Base-by-base conservation (phyloP, 2,329 filamentous ascomycete species). In the Pyrenochaeta sp. region DNA sequence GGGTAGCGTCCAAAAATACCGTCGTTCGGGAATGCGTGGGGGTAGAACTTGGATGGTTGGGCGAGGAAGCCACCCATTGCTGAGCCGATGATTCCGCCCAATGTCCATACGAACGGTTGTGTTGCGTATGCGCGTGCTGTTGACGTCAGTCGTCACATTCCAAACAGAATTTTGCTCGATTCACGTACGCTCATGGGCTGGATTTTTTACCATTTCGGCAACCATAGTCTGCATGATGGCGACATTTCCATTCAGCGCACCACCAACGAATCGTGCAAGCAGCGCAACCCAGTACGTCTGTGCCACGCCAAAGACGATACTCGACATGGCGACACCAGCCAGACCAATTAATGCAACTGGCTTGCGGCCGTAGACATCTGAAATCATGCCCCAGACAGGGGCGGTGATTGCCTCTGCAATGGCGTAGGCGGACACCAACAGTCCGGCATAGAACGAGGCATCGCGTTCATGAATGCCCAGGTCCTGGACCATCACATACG, bases 151-250 rank as follows among this genome's bases (percentile, higher is more conserved):
- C 37, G 37, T 42, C 13, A 13, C n/a, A 15, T 50, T 13, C 12
- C 24, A n/a, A 24, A 40, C 8, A 10, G 3, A 19, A 40, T 27
- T 12, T 13, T 32, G 19, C 19, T 15, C 13, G 34, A 49, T 56
- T 22, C 40, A 86, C 89, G 83, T 80, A 92, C 90, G 92, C 79
- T 97, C 93, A 77, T 96, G 91, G 67, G 93, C 91, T n/a, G 91
- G 92, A 61, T 91, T 92, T 42, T 86, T 91, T 54, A 96, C 91
- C 62, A 97, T 80, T 78, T 97, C 93, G n/a, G 90, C 92, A 10
- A 97, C 93, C 91, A 96, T 96, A 24, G 93, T 97, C 78, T 96
- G 77, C 73, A 95, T 93, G 43, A 95, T 91, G 28, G 91, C 93
- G 65, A 97, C 92, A 73, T 97, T 97, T 58, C 93, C 93, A 76